A percentile compares a stretch with the other conserved stretches of the same genome.
Evolutionary conservation across 495 filamentous ascomycete species (phyloP).

Genomic region (Filosporella fistucella): DNA sequence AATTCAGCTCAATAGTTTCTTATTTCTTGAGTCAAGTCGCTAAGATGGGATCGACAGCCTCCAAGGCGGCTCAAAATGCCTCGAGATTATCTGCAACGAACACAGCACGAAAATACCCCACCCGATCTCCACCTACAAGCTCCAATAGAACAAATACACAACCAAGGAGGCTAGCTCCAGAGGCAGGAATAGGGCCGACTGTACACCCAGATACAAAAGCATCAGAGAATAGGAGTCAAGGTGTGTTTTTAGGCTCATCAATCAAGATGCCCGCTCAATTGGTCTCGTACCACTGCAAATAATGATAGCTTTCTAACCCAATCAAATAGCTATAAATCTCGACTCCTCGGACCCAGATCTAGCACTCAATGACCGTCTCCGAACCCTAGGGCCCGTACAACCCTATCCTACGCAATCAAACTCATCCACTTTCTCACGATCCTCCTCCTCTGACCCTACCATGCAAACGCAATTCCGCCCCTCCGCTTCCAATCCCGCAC

Average conservation of each 20-base stretch:
- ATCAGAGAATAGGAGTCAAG: background rate
- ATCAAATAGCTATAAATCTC: background rate
- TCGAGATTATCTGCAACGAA: constrained; percentile 42
- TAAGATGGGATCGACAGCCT: constrained; percentile 58
- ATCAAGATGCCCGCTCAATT: background rate
- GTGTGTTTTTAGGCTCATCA: background rate
- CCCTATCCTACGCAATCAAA: constrained; percentile 54
- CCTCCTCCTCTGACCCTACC: background rate
- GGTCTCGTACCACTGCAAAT: background rate
- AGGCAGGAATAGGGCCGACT: constrained; percentile 26
- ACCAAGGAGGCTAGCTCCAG: constrained; percentile 16
- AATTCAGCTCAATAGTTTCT: background rate
- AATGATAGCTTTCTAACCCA: background rate
- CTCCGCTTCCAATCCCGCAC: constrained; percentile 5
- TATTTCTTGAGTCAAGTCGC: background rate
- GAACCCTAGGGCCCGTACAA: constrained; percentile 58
- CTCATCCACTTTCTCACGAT: constrained; percentile 8
- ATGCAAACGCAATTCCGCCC: constrained; percentile 3
- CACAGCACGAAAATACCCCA: constrained; percentile 27
- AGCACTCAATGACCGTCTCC: constrained; percentile 39
- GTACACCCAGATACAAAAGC: constrained; percentile 19
- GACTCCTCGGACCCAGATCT: constrained; percentile 36
- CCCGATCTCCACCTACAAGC: constrained; percentile 22
- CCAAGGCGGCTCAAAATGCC: constrained; percentile 55
- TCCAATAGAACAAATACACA: constrained; percentile 11